Evolutionary conservation across 2,329 filamentous ascomycete species (phyloP), one percentile per base, ranked within the genome.

Genomic region (Sclerotinia trifoliorum): DNA sequence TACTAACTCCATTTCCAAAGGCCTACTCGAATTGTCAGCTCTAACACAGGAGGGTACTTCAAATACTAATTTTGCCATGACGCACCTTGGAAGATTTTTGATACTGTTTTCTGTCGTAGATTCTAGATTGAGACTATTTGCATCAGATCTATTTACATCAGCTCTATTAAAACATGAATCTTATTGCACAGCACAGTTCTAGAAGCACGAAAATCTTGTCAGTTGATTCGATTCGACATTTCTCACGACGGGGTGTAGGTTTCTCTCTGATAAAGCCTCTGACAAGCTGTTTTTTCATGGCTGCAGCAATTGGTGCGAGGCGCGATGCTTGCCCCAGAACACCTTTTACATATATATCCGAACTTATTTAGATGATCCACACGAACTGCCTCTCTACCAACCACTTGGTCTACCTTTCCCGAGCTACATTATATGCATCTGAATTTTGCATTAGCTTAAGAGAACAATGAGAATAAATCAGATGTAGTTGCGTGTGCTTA

Each of bases 71-170:
- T 85, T 86, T 32, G 83, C 21, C 49, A 57, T 56, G 35, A 19
- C 15, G 51, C 39, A 48, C 8, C 82, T 39, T 39, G 86, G 88
- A 8, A 90, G 81, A 48, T 85, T 85, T 69, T 86, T 84, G 73
- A 92, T 93, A 32, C 85, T 82, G 19, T 88, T 89, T 51, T 91
- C 88, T 0, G 89, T 78, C 89, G 93, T 91, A 13, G 90, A 82
- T 75, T 93, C 90, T 0, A 91, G 90, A 66, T 82, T 83, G 79
- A 91, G 93, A 26, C 87, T 83, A 0, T 84, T 77, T 0, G 88
- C 88, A n/a, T n/a, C n/a, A 29, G 5, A 29, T 29, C 87, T 83
- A 0, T 84, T 77, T 0, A 88, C 88, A 69, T 91, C 88, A 0
- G 85, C 82, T 0, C 90, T 90, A 61, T 82, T 93, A 0, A 91